Conservation (phyloP, 495 filamentous ascomycete species). For the Aspergillus wentii region DNA sequence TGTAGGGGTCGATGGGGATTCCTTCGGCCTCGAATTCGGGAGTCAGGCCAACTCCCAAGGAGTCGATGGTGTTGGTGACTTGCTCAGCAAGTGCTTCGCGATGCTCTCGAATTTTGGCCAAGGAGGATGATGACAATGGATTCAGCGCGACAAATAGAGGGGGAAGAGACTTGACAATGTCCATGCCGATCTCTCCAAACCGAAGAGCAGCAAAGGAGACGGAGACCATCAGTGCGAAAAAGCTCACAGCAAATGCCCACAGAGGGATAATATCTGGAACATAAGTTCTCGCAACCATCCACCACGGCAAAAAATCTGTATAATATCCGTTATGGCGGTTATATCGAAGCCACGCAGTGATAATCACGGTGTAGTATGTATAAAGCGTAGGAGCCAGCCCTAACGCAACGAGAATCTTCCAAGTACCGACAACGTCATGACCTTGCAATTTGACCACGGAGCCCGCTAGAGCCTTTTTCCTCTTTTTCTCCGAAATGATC, state of each 20-base stretch:
- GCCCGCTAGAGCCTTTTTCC: slow-evolving; percentile 81
- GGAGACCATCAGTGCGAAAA: slow-evolving; percentile 69
- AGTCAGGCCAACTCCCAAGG: slow-evolving; percentile 83
- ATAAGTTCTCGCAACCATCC: slow-evolving; percentile 55
- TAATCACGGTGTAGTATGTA: slow-evolving; percentile 65
- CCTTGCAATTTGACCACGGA: slow-evolving; percentile 93
- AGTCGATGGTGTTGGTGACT: slow-evolving; percentile 82
- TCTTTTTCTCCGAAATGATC: slow-evolving; percentile 84
- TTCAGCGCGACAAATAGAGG: slow-evolving; percentile 75
- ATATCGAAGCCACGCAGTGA: slow-evolving; percentile 72
- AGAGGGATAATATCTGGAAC: slow-evolving; percentile 69
- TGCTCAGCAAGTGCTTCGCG: slow-evolving; percentile 65
- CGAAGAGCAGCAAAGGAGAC: slow-evolving; percentile 86
- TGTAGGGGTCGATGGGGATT: slow-evolving; percentile 56
- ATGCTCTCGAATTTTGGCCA: slow-evolving; percentile 63
- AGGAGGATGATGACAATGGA: slow-evolving; percentile 68
- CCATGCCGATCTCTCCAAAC: slow-evolving; percentile 91
- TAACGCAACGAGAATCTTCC: slow-evolving; percentile 92
- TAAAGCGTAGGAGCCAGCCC: slow-evolving; percentile 85
- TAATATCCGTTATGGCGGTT: slow-evolving; percentile 77
- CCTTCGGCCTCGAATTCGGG: slow-evolving; percentile 79
- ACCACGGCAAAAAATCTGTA: slow-evolving; percentile 75
- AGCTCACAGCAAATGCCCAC: slow-evolving; percentile 59
- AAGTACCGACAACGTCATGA: slow-evolving; percentile 93
- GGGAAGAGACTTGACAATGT: slow-evolving; percentile 83